Conservation (phyloP, 306 rosid genomes). For the Spatholobus suberectus region DNA sequence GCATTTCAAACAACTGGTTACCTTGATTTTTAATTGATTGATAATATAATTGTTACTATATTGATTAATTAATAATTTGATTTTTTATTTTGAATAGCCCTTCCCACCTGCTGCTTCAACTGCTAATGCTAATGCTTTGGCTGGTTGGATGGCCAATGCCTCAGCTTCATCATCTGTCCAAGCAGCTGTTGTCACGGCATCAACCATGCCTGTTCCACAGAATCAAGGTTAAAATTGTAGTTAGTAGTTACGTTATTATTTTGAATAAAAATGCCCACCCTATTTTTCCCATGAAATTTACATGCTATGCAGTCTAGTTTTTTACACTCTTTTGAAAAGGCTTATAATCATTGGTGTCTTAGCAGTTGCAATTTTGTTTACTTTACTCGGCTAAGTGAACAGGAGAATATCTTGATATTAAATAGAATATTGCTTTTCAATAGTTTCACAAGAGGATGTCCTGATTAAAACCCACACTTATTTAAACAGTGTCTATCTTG, state of each 20-base stretch:
- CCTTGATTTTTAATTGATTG: slow-evolving; percentile 5
- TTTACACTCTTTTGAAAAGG: not conserved
- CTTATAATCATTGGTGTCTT: slow-evolving; percentile 10
- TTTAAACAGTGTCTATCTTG: slow-evolving; percentile 67
- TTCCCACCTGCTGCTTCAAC: slow-evolving; percentile 72
- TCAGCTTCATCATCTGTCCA: slow-evolving; percentile 90
- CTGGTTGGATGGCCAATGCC: slow-evolving; percentile 93
- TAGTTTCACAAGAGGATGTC: slow-evolving; percentile 11
- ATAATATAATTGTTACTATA: not conserved
- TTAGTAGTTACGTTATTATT: not conserved
- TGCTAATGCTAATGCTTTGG: slow-evolving; percentile 79
- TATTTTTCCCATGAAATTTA: not conserved
- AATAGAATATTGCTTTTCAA: slow-evolving; percentile 22
- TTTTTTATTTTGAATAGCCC: slow-evolving; percentile 56
- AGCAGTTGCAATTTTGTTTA: not conserved
- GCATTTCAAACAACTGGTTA: slow-evolving; percentile 44
- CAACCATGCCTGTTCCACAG: slow-evolving; percentile 76
- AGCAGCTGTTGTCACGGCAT: slow-evolving; percentile 85
- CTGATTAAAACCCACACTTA: slow-evolving; percentile 2
- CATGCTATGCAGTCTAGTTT: not conserved
- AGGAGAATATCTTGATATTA: slow-evolving; percentile 15
- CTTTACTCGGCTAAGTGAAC: slow-evolving; percentile 24
- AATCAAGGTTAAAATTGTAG: slow-evolving; percentile 69
- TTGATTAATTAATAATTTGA: slow-evolving; percentile 26
- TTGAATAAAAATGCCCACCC: not conserved